These are phyloP conservation scores for Gymnopilus junonius DNA, from an alignment of 768 basidiomycete genomes.

Conservation along the genomic window DNA sequence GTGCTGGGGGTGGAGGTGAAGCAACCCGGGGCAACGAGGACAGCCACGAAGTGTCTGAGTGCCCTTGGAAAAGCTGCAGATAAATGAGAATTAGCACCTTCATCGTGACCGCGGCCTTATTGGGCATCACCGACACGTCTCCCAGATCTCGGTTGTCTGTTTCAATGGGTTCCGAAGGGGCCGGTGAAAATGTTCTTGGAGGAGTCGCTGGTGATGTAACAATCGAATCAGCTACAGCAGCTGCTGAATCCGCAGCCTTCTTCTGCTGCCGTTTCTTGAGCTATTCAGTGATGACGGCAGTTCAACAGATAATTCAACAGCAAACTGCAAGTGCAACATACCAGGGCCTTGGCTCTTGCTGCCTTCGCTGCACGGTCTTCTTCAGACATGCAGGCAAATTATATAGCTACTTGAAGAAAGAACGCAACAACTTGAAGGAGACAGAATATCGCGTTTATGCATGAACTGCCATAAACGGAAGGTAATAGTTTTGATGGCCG, in stretches of 20 bases:
- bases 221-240: conserved; percentile 32
- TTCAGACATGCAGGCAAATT: conserved; percentile 54
- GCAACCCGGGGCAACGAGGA: conserved; percentile 55
- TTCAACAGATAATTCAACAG: conserved; percentile 9
- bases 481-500: conserved; percentile 7
- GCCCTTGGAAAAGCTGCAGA: conserved; percentile 45
- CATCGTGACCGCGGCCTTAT: conserved; percentile 8
- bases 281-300: conserved; percentile 38
- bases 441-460: conserved; percentile 16
- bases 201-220: conserved; percentile 44
- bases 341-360: conserved; percentile 84
- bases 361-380: conserved; percentile 82
- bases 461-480: conserved; percentile 22
- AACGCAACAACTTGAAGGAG: conserved; percentile 12
- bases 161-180: conserved; percentile 45
- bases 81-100: conserved; percentile 21
- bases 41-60: conserved; percentile 63
- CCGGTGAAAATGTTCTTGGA: conserved; percentile 54
- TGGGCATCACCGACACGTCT: conserved; percentile 61
- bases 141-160: conserved; percentile 56
- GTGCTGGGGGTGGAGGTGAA: conserved; percentile 37
- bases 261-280: conserved; percentile 83
- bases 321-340: conserved; percentile 34
- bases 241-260: conserved; percentile 53
- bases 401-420: not conserved